These are phyloP conservation scores for Tarenaya hassleriana DNA, from an alignment of 345 rosid species.

Conservation along the genomic window DNA sequence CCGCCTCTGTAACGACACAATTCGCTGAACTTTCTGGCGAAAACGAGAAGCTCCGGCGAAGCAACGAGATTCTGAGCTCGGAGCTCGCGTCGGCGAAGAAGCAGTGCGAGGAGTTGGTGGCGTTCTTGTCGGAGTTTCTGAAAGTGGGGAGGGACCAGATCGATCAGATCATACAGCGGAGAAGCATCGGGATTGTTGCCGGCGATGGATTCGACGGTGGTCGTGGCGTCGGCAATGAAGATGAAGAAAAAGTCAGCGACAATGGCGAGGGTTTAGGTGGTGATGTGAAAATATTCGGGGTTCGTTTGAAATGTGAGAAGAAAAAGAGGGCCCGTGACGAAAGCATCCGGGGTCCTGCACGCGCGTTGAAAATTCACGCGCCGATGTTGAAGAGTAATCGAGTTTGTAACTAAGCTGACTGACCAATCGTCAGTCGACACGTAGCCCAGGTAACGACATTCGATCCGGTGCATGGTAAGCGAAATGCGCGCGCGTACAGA, in stretches of 20 bases:
- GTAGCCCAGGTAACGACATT: too few relatives aligned
- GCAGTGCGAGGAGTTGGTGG: conserved; percentile 50
- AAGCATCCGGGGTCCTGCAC: conserved; percentile 46
- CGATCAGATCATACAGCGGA: conserved; percentile 44
- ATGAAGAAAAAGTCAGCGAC: not conserved
- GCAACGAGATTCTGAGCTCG: conserved; percentile 50
- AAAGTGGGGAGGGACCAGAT: conserved; percentile 63
- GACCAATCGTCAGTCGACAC: too few relatives aligned
- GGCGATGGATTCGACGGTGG: not conserved
- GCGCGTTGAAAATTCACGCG: conserved; percentile 27
- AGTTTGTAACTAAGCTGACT: conserved; percentile 40
- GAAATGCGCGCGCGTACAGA: too few relatives aligned
- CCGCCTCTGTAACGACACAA: conserved; percentile 33
- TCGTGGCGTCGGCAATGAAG: conserved; percentile 7
- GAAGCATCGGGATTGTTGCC: conserved; percentile 21
- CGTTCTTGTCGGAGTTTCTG: conserved; percentile 39
- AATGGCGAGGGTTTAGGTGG: conserved; percentile 23
- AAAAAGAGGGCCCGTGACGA: conserved; percentile 52
- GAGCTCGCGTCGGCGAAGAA: conserved; percentile 57
- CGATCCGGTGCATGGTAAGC: too few relatives aligned
- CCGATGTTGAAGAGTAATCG: conserved; percentile 37
- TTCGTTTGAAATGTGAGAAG: conserved; percentile 35
- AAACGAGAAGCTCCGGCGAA: conserved; percentile 57
- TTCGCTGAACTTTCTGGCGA: conserved; percentile 43
- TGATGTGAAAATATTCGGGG: conserved; percentile 57